Evolutionary conservation across 352 stramenopile species (phyloP).

Genomic region (Pythium brassicae): DNA sequence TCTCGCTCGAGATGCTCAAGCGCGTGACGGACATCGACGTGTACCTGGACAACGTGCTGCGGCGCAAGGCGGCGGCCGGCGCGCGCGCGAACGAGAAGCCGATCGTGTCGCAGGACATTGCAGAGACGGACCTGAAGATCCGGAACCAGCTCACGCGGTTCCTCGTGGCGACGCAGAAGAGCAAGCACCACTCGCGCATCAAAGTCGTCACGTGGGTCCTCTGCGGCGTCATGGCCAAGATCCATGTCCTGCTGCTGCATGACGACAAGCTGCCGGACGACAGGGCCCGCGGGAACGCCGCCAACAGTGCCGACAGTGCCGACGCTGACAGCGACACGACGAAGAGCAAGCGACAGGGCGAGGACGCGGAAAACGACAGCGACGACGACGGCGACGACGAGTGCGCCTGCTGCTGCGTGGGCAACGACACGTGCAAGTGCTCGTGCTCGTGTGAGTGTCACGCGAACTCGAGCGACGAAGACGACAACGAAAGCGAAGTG

Average conservation of each 20-base stretch:
- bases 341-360: conserved; percentile 13
- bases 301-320: conserved; percentile 16
- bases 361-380: conserved; percentile 9
- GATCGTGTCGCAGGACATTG: conserved; percentile 71
- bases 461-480: conserved; percentile 53
- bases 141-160: conserved; percentile 79
- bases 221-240: conserved; percentile 83
- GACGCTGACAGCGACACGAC: conserved; percentile 32
- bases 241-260: conserved; percentile 62
- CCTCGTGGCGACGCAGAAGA: conserved; percentile 63
- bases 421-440: conserved; percentile 51
- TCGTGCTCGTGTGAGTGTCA: conserved; percentile 69
- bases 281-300: conserved; percentile 26
- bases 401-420: conserved; percentile 73
- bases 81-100: conserved; percentile 24
- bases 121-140: conserved; percentile 69
- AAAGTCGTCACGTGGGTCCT: conserved; percentile 86
- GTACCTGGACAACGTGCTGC: conserved; percentile 79
- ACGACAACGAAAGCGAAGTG: conserved; percentile 27
- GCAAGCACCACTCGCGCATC: conserved; percentile 72
- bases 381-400: conserved; percentile 66
- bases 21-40: conserved; percentile 79
- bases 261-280: conserved; percentile 58
- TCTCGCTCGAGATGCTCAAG: conserved; percentile 79
- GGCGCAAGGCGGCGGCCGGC: conserved; percentile 39